Percentiles rank a stretch among this genome's conserved stretches.
Evolutionary conservation across 768 basidiomycete species (phyloP).

Genomic region (Mycena chlorophos): DNA sequence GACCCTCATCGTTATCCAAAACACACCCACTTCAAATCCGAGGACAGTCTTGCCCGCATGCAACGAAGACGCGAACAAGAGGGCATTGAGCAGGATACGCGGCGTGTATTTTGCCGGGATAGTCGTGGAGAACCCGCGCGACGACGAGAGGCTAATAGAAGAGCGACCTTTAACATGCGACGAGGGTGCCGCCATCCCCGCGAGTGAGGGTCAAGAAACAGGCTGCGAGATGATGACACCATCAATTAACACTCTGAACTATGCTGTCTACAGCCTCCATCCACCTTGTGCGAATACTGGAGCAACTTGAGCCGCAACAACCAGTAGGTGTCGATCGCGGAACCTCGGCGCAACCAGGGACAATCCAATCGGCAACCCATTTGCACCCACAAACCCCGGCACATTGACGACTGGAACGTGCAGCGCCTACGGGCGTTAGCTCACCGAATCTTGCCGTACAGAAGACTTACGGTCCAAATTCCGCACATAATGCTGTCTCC

Average conservation of each 20-base stretch:
- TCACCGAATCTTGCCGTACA: no score
- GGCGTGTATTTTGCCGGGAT: constrained; percentile 55
- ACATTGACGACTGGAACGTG: constrained; percentile 21
- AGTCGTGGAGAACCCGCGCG: constrained; percentile 55
- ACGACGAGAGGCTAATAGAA: constrained; percentile 62
- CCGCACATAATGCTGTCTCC: constrained; percentile 15
- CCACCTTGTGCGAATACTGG: constrained; percentile 17
- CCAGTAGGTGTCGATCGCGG: constrained; percentile 15
- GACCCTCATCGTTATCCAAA: constrained; percentile 76
- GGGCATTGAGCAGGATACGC: constrained; percentile 59
- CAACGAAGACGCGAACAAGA: constrained; percentile 61
- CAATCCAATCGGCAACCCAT: constrained; percentile 22
- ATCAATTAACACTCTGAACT: no score
- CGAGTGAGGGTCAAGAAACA: background rate
- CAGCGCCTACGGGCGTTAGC: no score
- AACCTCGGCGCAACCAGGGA: constrained; percentile 18
- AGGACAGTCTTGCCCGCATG: constrained; percentile 70
- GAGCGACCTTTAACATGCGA: constrained; percentile 68
- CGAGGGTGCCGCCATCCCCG: constrained; percentile 56
- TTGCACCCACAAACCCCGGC: constrained; percentile 16
- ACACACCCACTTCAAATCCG: constrained; percentile 64
- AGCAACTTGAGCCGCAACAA: constrained; percentile 14
- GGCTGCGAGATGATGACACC: background rate
- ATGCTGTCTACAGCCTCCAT: constrained; percentile 6
- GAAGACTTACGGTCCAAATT: no score